Evolutionary conservation across 2,329 filamentous ascomycete genomes (phyloP).

Genomic region (Tolypocladium album): DNA sequence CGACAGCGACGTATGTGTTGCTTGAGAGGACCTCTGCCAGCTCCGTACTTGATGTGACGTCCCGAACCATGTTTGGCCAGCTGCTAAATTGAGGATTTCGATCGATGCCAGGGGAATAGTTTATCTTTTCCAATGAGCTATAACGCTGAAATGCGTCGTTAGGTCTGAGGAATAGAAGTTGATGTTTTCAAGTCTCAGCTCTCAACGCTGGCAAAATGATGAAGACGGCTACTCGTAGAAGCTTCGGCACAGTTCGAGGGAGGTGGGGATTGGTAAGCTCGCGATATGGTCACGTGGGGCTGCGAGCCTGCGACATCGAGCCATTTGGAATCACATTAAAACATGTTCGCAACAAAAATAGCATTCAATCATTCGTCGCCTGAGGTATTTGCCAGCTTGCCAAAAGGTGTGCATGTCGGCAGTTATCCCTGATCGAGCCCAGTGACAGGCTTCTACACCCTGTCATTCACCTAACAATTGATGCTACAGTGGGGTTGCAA

Average conservation of each 20-base stretch:
- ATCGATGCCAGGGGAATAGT: neutral
- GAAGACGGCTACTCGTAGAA: neutral
- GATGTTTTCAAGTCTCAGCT: too few relatives aligned
- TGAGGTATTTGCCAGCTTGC: too few relatives aligned
- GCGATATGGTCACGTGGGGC: neutral
- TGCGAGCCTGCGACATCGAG: too few relatives aligned
- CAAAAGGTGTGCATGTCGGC: neutral
- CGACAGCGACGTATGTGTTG: slow-evolving; percentile 31
- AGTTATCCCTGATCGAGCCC: neutral
- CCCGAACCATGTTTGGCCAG: slow-evolving; percentile 8
- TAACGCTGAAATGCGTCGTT: neutral
- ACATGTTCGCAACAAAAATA: too few relatives aligned
- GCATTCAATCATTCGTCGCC: too few relatives aligned
- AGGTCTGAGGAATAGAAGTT: too few relatives aligned
- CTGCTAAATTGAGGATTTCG: neutral
- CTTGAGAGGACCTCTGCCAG: slow-evolving; percentile 25
- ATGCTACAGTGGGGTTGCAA: too few relatives aligned
- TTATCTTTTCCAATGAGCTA: neutral
- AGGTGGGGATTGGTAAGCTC: neutral
- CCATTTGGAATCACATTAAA: neutral
- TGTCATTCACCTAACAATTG: neutral
- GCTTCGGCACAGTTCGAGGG: neutral
- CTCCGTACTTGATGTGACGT: slow-evolving; percentile 18
- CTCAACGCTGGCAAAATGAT: too few relatives aligned
- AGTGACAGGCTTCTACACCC: neutral